Evolutionary conservation across 257 asterid genomes (phyloP).

Genomic region (Avicennia marina): DNA sequence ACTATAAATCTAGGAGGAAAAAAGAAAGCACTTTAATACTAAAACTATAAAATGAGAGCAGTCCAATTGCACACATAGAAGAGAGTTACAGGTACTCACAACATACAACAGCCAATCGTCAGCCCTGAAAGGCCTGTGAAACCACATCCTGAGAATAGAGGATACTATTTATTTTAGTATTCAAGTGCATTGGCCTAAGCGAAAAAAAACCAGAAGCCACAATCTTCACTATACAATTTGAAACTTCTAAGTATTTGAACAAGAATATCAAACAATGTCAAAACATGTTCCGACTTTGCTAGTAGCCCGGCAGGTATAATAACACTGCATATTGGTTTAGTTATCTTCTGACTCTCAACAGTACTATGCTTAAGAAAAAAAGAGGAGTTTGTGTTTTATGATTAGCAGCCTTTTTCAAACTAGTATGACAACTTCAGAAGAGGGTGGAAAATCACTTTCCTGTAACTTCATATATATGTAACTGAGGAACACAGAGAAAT

Average conservation of each 20-base stretch:
- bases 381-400: background rate
- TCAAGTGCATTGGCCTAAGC: no score
- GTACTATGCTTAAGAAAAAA: background rate
- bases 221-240: no score
- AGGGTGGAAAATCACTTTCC: no score
- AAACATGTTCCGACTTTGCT: background rate
- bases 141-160: slow-evolving; percentile 76
- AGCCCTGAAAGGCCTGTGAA: slow-evolving; percentile 80
- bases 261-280: background rate
- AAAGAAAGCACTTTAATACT: background rate
- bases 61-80: slow-evolving; percentile 4
- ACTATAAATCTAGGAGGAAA: slow-evolving; percentile 51
- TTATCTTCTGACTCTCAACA: background rate
- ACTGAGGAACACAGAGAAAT: no score
- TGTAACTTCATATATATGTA: no score
- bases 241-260: background rate
- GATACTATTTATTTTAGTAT: background rate
- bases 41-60: slow-evolving; percentile 1
- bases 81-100: slow-evolving; percentile 45
- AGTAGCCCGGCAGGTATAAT: background rate
- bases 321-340: background rate
- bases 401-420: background rate
- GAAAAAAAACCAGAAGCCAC: no score
- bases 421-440: background rate
- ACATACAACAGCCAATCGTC: slow-evolving; percentile 96